Percentiles rank a stretch among this genome's conserved stretches.
phyloP scores from a whole-genome alignment of 1,284 basidiomycete species.

The Peniophora sp. region DNA sequence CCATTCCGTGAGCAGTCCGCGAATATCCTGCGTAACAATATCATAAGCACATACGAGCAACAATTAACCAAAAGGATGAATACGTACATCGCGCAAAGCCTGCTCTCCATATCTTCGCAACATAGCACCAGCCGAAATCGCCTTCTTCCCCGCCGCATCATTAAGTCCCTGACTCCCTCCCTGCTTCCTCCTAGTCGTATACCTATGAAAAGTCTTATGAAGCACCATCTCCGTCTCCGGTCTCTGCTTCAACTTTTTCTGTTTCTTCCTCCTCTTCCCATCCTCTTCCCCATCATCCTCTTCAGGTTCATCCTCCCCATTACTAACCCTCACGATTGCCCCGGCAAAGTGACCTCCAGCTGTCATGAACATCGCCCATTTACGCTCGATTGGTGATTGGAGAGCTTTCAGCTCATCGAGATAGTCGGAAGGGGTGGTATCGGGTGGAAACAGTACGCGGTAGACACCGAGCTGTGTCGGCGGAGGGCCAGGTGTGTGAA shows the following conservation, averaged over 20 bases:
- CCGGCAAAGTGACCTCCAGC: constrained; percentile 98
- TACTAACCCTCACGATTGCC: constrained; percentile 70
- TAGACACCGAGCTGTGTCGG: constrained; percentile 89
- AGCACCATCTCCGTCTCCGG: constrained; percentile 73
- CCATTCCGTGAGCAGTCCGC: constrained; percentile 77
- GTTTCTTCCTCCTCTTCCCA: constrained; percentile 28
- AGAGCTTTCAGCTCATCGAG: constrained; percentile 56
- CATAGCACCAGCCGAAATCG: constrained; percentile 92
- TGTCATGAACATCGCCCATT: constrained; percentile 93
- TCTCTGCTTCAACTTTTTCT: constrained; percentile 53
- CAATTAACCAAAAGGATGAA: not conserved
- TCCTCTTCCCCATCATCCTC: constrained; percentile 36
- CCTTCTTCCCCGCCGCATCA: constrained; percentile 88
- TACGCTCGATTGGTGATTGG: constrained; percentile 61
- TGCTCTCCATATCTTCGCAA: constrained; percentile 94
- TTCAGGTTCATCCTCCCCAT: constrained; percentile 37
- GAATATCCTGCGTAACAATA: constrained; percentile 64
- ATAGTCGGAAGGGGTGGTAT: constrained; percentile 34
- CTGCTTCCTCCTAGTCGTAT: constrained; percentile 97
- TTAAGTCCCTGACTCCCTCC: constrained; percentile 92
- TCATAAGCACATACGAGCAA: constrained; percentile 1
- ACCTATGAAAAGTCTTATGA: constrained; percentile 98
- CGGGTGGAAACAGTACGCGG: constrained; percentile 60
- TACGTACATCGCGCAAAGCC: constrained; percentile 77
- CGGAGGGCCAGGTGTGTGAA: constrained; percentile 58